These are phyloP conservation scores for Termitomyces sp. DNA, from an alignment of 768 basidiomycete genomes.

Conservation along the genomic window DNA sequence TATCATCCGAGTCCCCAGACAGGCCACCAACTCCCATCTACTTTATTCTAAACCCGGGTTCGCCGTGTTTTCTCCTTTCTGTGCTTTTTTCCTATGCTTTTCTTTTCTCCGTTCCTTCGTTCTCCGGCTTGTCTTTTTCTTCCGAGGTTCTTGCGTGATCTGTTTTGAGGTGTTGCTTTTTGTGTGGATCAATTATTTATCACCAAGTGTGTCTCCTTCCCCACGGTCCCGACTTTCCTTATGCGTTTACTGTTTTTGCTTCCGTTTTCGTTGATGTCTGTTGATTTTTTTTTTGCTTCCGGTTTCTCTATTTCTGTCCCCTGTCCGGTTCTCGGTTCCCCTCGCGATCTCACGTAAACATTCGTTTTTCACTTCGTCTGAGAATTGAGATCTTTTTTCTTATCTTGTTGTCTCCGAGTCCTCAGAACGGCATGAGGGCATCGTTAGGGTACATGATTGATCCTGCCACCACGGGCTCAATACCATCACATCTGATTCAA, in stretches of 20 bases:
- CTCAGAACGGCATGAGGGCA: not conserved
- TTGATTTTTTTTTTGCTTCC: not conserved
- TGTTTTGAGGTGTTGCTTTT: not conserved
- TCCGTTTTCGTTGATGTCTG: not conserved
- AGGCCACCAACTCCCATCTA: not conserved
- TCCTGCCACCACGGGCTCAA: constrained; percentile 8
- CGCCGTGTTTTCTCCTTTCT: not conserved
- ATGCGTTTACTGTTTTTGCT: constrained; percentile 1
- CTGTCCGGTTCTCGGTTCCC: not conserved
- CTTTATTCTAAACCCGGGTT: not conserved
- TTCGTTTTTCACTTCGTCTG: not conserved
- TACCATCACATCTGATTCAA: not conserved
- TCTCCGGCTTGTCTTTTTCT: not conserved
- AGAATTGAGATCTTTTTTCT: not conserved
- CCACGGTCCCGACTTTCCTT: not conserved
- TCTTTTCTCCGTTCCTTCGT: not conserved
- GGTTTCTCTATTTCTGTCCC: not conserved
- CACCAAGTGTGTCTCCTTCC: not conserved
- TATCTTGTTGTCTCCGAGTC: not conserved
- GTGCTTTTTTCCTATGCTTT: no score
- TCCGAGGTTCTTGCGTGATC: not conserved
- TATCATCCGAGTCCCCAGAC: not conserved
- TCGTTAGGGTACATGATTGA: constrained; percentile 9
- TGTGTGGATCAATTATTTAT: not conserved
- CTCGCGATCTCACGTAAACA: not conserved